Evolutionary conservation across 768 basidiomycete genomes (phyloP), one percentile per base, ranked within the genome.

Genomic region (Lepiota venenata): DNA sequence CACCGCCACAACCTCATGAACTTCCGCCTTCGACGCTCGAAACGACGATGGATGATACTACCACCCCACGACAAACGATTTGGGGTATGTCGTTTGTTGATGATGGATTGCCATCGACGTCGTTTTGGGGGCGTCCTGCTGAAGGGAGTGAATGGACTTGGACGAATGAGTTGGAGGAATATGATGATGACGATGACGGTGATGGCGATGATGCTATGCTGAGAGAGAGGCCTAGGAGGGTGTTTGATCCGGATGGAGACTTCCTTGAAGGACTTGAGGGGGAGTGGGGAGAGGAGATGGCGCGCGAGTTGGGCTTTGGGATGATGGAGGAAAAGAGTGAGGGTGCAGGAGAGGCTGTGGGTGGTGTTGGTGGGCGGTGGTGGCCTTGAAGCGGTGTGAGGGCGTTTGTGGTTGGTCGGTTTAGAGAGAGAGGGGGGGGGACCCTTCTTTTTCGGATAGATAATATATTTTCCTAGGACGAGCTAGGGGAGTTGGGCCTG

Each of bases 251-350:
- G 21, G 53, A 55, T 55, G 53, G 53, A 4, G 53, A 55, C 18
- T 55, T 55, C n/a, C 20, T 55, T 7, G 53, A 55, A 20, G 53
- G 53, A 12, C 32, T 55, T 9, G 53, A 55, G 2, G 53, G 53
- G 12, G 53, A 55, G 29, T 55, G 53, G 53, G 53, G 41, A 4
- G 53, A 55, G 15, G 53, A 55, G 42, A 55, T 55, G 53, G 53
- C 53, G 2, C 38, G 53, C 2, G 38, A 35, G 40, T 27, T 55
- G n/a, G 53, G 53, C 5, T 48, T 55, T 9, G 25, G 27, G 11
- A 20, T 29, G 10, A 20, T 32, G 12, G 53, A 55, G 18, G 53
- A 55, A 36, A 55, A 55, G 22, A 55, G 20, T 48, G 53, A 55
- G 8, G 53, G 53, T 18, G 22, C 12, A 36, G 53, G 20, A 42